Conservation (phyloP, 805 yeast genomes). For the Monosporozyma solicola region DNA sequence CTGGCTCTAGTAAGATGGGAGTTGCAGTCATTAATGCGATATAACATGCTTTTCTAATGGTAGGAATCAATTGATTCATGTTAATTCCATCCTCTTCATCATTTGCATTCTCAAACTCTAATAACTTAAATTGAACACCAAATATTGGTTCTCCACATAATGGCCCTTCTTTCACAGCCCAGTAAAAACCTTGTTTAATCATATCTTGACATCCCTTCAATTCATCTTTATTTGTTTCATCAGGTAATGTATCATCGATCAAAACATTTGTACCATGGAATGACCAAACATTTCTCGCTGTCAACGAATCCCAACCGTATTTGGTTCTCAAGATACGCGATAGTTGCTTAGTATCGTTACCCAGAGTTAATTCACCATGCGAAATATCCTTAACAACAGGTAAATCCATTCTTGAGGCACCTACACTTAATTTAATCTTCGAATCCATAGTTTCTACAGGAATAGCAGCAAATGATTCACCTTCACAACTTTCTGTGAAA, state of each 20-base stretch:
- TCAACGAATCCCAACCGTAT: conserved; percentile 75
- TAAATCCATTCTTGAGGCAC: conserved; percentile 65
- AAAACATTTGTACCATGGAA: conserved; percentile 59
- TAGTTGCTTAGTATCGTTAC: conserved; percentile 37
- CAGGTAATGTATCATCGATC: conserved; percentile 65
- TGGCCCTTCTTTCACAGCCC: conserved; percentile 85
- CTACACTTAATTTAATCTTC: conserved; percentile 48
- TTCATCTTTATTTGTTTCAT: conserved; percentile 52
- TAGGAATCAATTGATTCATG: conserved; percentile 64
- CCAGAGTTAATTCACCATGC: conserved; percentile 28
- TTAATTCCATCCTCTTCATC: conserved; percentile 41
- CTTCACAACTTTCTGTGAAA: conserved; percentile 69
- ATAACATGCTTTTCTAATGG: conserved; percentile 77
- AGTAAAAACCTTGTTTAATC: conserved; percentile 68
- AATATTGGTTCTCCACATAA: conserved; percentile 78
- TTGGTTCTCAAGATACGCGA: conserved; percentile 47
- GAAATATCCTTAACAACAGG: conserved; percentile 33
- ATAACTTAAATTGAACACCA: conserved; percentile 58
- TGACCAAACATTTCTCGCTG: conserved; percentile 75
- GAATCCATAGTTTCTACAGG: conserved; percentile 48
- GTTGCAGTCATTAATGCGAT: conserved; percentile 68
- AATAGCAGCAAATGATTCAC: conserved; percentile 60
- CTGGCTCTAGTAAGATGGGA: conserved; percentile 78
- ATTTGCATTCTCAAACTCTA: conserved; percentile 37
- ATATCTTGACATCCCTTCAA: conserved; percentile 41